Evolutionary conservation across 2,329 filamentous ascomycete genomes (phyloP).

Genomic region (Sporothrix brasiliensis): DNA sequence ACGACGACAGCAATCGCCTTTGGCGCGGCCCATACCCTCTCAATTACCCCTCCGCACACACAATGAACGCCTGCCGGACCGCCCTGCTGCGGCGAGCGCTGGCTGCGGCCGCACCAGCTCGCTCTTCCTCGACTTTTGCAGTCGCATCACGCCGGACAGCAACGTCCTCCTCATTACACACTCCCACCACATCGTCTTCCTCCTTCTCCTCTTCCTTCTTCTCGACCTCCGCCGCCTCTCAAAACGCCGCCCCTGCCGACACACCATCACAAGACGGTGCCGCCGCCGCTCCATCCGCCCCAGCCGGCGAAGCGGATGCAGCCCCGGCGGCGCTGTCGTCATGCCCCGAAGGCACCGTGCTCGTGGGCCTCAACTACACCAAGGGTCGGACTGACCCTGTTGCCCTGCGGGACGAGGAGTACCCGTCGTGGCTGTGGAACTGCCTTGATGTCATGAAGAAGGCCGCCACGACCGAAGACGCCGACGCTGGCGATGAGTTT

Average conservation of each 20-base stretch:
- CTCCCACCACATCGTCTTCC: constrained; percentile 41
- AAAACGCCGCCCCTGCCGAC: constrained; percentile 31
- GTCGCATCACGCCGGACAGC: constrained; percentile 34
- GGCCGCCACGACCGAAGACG: constrained; percentile 49
- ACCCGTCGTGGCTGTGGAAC: constrained; percentile 79
- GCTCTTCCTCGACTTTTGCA: constrained; percentile 42
- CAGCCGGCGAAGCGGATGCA: constrained; percentile 38
- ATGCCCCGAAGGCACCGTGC: constrained; percentile 67
- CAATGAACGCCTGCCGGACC: constrained; percentile 49
- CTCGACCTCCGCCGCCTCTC: constrained; percentile 37
- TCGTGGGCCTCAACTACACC: constrained; percentile 75
- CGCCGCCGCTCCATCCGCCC: constrained; percentile 14
- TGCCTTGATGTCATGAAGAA: constrained; percentile 67
- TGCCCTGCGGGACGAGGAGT: constrained; percentile 72
- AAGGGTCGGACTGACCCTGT: constrained; percentile 75
- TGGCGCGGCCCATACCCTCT: neutral
- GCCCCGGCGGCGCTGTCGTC: constrained; percentile 47
- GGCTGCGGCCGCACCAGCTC: constrained; percentile 38
- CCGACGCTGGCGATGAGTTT: constrained; percentile 71
- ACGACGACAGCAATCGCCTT: neutral
- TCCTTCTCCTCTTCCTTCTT: constrained; percentile 45
- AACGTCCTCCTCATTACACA: constrained; percentile 3
- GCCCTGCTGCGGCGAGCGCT: constrained; percentile 58
- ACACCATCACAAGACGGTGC: constrained; percentile 37
- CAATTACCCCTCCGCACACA: constrained; percentile 25